Evolutionary conservation across 805 yeast species (phyloP).

Genomic region (Wickerhamomyces ciferrii): DNA sequence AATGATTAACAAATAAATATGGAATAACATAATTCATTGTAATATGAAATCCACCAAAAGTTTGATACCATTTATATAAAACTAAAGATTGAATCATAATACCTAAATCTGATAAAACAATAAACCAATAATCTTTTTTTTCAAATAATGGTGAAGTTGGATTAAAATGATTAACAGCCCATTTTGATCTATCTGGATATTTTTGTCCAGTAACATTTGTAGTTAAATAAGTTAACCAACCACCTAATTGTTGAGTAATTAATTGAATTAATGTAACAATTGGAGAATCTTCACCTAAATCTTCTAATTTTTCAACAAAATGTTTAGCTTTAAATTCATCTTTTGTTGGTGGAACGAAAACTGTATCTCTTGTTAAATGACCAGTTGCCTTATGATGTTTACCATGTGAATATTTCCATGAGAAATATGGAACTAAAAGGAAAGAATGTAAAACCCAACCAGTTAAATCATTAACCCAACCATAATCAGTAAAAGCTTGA

Average conservation of each 20-base stretch:
- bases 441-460: slow-evolving; percentile 61
- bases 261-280: slow-evolving; percentile 36
- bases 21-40: slow-evolving; percentile 53
- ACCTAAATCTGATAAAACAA: slow-evolving; percentile 52
- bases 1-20: slow-evolving; percentile 55
- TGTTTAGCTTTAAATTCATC: slow-evolving; percentile 33
- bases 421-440: slow-evolving; percentile 52
- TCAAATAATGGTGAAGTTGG: slow-evolving; percentile 54
- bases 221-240: slow-evolving; percentile 43
- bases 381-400: slow-evolving; percentile 65
- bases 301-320: slow-evolving; percentile 34
- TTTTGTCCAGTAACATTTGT: slow-evolving; percentile 56
- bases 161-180: slow-evolving; percentile 45
- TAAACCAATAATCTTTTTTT: slow-evolving; percentile 47
- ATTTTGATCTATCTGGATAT: slow-evolving; percentile 33
- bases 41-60: slow-evolving; percentile 44
- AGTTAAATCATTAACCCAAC: slow-evolving; percentile 44
- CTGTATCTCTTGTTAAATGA: slow-evolving; percentile 54
- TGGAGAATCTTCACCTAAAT: slow-evolving; percentile 49
- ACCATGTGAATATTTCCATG: slow-evolving; percentile 57
- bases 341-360: slow-evolving; percentile 50
- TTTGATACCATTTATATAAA: slow-evolving; percentile 46
- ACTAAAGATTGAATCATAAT: slow-evolving; percentile 37
- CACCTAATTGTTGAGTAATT: slow-evolving; percentile 51
- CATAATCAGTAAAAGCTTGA: slow-evolving; percentile 53